Evolutionary conservation across 164 flowering plant species (phyloP), one percentile per base, ranked within the genome.

Genomic region (Vitis rupestris): DNA sequence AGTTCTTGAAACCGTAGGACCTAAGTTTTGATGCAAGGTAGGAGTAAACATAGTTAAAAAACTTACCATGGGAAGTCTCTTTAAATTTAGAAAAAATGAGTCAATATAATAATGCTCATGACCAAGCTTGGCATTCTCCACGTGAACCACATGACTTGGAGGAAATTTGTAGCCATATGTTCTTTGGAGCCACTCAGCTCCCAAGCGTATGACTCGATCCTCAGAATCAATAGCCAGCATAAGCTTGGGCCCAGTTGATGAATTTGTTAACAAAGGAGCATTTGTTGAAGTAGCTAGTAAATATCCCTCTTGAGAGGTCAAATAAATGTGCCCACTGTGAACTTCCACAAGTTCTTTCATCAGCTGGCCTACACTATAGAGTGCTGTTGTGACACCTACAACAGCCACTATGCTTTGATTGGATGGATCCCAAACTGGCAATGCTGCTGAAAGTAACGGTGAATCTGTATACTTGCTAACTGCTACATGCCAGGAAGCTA

Each of bases 221-320:
- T 90, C 82, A 17, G 98, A 90, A 79, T 91, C 87, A 11, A 74
- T 74, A 58, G 99, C 91, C 93, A 79, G 85, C 83, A 85, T 85
- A 63, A 95, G 94, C 71, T 84, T 74, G 2, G 89, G 94, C 31
- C 93, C 88, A 23, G 61, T 72, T 50, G 87, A 67, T 66, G 91
- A 44, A 78, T 90, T 91, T 67, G 47, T 86, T 54, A 95, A 69
- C 31, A 95, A 83, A 16, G 99, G 94, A 44, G 89, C 83, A 75
- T 87, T 85, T 63, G 97, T 85, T 19, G 99, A 95, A 68, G 99
- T 95, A 51, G 99, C 94, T 61, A 95, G 87, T 52, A 95, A 72
- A 75, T 87, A 93, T 3, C 99, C 99, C 68, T 93, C 93, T 68
- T 89, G 91, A 67, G 99, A 90, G 50, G 99, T 93, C 83, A 95